These are phyloP conservation scores for Clarkia xantiana DNA, from an alignment of 345 rosid genomes.

Conservation along the genomic window DNA sequence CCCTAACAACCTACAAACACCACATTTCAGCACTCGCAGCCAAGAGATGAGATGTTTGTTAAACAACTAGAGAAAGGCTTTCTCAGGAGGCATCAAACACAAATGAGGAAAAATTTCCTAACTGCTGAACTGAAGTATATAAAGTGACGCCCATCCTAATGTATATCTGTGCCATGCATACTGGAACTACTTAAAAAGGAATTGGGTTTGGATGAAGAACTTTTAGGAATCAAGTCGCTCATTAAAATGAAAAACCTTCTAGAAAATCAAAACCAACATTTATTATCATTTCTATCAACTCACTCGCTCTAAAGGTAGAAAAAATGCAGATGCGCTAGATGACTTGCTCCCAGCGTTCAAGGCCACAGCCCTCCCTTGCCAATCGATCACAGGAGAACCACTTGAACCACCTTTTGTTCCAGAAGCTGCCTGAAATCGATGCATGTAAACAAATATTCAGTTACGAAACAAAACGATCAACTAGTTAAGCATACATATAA, in stretches of 20 bases:
- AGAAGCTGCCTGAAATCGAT: constrained; percentile 65
- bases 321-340: constrained; percentile 81
- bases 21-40: not conserved
- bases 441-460: constrained; percentile 3
- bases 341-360: constrained; percentile 93
- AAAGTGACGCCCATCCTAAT: too few relatives aligned
- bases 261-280: constrained; percentile 1
- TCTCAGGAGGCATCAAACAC: too few relatives aligned
- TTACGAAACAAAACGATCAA: not conserved
- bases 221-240: too few relatives aligned
- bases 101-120: constrained; percentile 1
- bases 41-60: not conserved
- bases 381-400: constrained; percentile 94
- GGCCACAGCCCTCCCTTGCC: constrained; percentile 92
- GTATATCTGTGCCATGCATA: too few relatives aligned
- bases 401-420: constrained; percentile 98
- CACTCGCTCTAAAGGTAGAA: constrained; percentile 78
- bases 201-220: too few relatives aligned
- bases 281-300: constrained; percentile 7
- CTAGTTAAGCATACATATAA: too few relatives aligned
- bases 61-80: not conserved
- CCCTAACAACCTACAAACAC: constrained; percentile 70
- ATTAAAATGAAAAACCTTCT: too few relatives aligned
- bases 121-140: not conserved
- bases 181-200: too few relatives aligned